Percentiles rank a stretch among this genome's conserved stretches.
Conservation (phyloP, 805 yeast species). For the Clavispora carvajalis region DNA sequence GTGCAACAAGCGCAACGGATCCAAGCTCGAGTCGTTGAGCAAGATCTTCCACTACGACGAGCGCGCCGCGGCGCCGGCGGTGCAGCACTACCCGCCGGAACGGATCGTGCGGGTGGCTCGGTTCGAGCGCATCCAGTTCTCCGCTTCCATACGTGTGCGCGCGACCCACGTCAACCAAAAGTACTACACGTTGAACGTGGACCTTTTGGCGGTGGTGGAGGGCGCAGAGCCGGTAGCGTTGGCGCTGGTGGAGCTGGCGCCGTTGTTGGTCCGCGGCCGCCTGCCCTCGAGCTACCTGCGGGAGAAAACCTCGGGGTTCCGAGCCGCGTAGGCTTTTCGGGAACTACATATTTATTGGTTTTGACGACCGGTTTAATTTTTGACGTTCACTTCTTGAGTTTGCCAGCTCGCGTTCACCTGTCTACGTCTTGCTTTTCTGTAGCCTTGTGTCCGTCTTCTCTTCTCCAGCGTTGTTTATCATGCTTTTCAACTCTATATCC, state of each 20-base stretch:
- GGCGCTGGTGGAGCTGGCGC: conserved; percentile 54
- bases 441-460: too few species aligned
- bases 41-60: conserved; percentile 33
- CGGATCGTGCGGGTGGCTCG: conserved; percentile 45
- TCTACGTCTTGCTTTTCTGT: too few species aligned
- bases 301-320: conserved; percentile 9
- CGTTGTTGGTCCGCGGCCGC: conserved; percentile 57
- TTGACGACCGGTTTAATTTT: too few species aligned
- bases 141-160: conserved; percentile 42
- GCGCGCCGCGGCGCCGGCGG: conserved; percentile 3
- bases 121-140: conserved; percentile 65
- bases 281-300: conserved; percentile 53
- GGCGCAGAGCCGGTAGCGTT: conserved; percentile 27
- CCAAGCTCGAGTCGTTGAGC: conserved; percentile 51
- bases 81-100: conserved; percentile 1
- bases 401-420: too few species aligned
- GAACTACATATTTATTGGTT: too few species aligned
- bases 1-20: conserved; percentile 56
- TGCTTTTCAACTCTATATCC: too few species aligned
- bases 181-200: conserved; percentile 49
- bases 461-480: too few species aligned
- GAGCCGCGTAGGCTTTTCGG: too few species aligned
- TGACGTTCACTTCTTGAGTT: too few species aligned
- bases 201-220: conserved; percentile 42
- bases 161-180: conserved; percentile 34